These are phyloP conservation scores for Sphaceloma murrayae DNA, from an alignment of 2,329 filamentous ascomycete species.

Conservation along the genomic window DNA sequence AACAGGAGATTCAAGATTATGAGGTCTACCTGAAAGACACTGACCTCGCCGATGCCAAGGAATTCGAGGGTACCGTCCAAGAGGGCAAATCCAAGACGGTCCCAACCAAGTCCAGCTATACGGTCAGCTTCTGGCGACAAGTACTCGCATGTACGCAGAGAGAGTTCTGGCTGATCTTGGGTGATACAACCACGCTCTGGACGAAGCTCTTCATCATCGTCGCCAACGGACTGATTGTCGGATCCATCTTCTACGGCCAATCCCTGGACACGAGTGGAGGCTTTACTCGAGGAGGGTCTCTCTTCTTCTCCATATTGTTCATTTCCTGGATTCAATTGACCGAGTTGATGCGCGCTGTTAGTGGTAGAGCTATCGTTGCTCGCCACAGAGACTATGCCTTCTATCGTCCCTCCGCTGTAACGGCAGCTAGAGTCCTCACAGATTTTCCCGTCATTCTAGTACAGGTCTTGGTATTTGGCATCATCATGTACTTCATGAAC, in stretches of 20 bases:
- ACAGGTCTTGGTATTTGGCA: slow-evolving; percentile 50
- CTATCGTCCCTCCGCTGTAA: slow-evolving; percentile 58
- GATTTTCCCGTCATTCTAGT: slow-evolving; percentile 53
- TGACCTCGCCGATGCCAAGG: slow-evolving; percentile 50
- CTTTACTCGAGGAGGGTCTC: slow-evolving; percentile 52
- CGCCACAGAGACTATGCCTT: slow-evolving; percentile 60
- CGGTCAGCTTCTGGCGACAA: slow-evolving; percentile 63
- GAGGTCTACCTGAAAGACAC: slow-evolving; percentile 49
- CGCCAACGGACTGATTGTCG: slow-evolving; percentile 63
- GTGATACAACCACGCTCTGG: slow-evolving; percentile 63
- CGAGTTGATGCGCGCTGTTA: slow-evolving; percentile 68
- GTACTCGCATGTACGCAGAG: slow-evolving; percentile 59
- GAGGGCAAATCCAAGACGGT: slow-evolving; percentile 57
- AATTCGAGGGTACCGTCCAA: slow-evolving; percentile 56
- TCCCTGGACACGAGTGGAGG: slow-evolving; percentile 50
- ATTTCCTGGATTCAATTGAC: slow-evolving; percentile 63
- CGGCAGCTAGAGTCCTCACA: slow-evolving; percentile 51
- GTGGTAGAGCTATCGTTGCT: slow-evolving; percentile 58
- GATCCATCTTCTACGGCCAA: slow-evolving; percentile 67
- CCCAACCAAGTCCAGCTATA: slow-evolving; percentile 62
- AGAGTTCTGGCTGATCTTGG: slow-evolving; percentile 69
- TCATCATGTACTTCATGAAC: slow-evolving; percentile 59
- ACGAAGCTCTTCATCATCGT: slow-evolving; percentile 75
- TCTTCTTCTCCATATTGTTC: slow-evolving; percentile 60
- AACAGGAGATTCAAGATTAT: slow-evolving; percentile 53